Evolutionary conservation across 805 yeast species (phyloP), one percentile per base, ranked within the genome.

Genomic region (Yarrowia osloensis): DNA sequence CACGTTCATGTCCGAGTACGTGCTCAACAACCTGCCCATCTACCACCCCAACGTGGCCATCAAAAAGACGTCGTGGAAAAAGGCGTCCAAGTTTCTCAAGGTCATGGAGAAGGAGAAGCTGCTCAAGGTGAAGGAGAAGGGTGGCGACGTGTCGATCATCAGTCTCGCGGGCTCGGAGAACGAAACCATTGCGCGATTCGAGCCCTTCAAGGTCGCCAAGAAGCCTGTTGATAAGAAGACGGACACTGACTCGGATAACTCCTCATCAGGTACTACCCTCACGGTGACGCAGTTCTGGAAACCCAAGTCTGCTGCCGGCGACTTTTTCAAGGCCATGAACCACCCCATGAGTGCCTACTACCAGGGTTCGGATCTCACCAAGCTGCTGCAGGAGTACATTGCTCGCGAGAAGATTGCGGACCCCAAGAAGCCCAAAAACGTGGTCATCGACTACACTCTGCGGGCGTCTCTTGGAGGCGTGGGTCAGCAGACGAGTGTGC

Each of bases 31-130:
- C 76, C 76, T 94, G n/a, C 96, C 97, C 1, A 72, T 70, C 54
- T 69, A 70, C 40, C 74, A 75, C 63, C 81, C 84, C 0, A 71
- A 70, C 11, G 71, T 77, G 26, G 67, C 61, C 28, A 82, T 89
- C 66, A 93, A 92, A 76, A 88, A 86, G 73, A 87, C 97, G 0
- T 85, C 92, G 2, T 94, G 96, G 96, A 92, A 90, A 76, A 94
- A 94, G 74, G 86, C 94, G 4, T 84, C 92, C 15, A 93, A 92
- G 75, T 91, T 88, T 73, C 78, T 94, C 66, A 94, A 91, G 74
- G 87, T 89, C 7, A 91, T 93, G 87, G 97, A 90, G 70, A 94
- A 91, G 74, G 81, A 82, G 50, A 85, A 86, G 1, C 84, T 87
- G 67, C 69, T 95, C 24, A 86, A 86, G 67, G 75, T 88, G 28